These are phyloP conservation scores for Lactifluus hygrophoroides DNA, from an alignment of 768 basidiomycete genomes.

Conservation along the genomic window DNA sequence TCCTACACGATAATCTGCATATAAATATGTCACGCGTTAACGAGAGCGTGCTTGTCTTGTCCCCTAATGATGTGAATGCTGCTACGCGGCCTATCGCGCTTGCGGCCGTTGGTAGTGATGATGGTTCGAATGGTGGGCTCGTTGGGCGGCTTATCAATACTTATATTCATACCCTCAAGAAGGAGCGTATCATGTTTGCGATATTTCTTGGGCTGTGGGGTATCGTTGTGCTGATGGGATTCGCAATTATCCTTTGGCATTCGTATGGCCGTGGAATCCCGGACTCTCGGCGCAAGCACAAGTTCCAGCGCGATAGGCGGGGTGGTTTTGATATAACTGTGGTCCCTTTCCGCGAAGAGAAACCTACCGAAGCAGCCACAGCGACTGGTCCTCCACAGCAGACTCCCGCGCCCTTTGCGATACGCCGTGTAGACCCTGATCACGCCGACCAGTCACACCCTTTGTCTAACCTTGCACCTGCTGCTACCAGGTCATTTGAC, in stretches of 20 bases:
- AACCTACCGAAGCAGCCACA: constrained; percentile 17
- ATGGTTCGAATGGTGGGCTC: constrained; percentile 44
- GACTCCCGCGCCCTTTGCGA: not conserved
- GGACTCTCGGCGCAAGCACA: constrained; percentile 39
- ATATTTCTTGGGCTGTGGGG: constrained; percentile 82
- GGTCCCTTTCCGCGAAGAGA: constrained; percentile 21
- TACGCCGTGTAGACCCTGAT: constrained; percentile 40
- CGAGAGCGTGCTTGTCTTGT: constrained; percentile 66
- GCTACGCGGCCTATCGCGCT: constrained; percentile 71
- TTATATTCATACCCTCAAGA: constrained; percentile 64
- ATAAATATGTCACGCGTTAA: constrained; percentile 76
- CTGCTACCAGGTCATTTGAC: constrained; percentile 37
- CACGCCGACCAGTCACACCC: constrained; percentile 26
- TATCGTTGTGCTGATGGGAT: constrained; percentile 73
- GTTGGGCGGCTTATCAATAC: constrained; percentile 63
- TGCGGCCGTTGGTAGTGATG: constrained; percentile 62
- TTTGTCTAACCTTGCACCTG: constrained; percentile 23
- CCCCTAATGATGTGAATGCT: constrained; percentile 61
- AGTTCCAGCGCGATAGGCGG: constrained; percentile 22
- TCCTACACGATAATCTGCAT: constrained; percentile 80
- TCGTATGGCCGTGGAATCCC: constrained; percentile 40
- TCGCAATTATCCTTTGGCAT: constrained; percentile 64
- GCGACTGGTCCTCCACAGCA: constrained; percentile 31
- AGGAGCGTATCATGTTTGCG: constrained; percentile 76
- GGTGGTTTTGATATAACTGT: constrained; percentile 21